Evolutionary conservation across 495 filamentous ascomycete species (phyloP), one percentile per base, ranked within the genome.

Genomic region (Neurospora terricola): DNA sequence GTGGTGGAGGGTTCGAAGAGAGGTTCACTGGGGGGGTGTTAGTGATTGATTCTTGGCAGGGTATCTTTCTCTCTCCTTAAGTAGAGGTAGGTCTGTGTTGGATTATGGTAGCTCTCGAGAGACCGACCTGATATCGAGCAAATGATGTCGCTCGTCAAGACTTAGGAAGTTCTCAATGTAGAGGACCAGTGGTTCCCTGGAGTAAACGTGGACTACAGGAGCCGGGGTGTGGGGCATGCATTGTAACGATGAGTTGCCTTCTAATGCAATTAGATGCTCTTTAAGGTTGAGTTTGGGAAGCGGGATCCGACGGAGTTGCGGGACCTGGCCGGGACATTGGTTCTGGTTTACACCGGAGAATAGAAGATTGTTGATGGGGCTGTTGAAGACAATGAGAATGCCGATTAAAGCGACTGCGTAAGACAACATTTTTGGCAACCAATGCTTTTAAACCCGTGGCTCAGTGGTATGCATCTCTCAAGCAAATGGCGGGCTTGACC

Each of bases 141-240:
- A 72, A 71, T 86, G 83, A 9, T 73, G 69, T 66, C 80, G 77
- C 69, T 86, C 84, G 5, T 76, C 74, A 16, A 38, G 34, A 4
- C 77, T 75, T 42, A 86, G 39, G 43, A 86, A 85, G 69, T 82
- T 79, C 76, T 86, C 84, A 27, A 86, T 77, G 71, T 86, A 86
- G 8, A 86, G 74, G 1, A 85, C 84, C 36, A 85, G 72, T 21
- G 83, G 84, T 39, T 80, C 83, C 70, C 83, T 78, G 11, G 80
- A 83, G 68, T 81, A 81, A 27, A 86, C 75, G 71, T 85, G 82
- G 23, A 84, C 78, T 0, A 76, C 77, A 10, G 75, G 73, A 68
- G 82, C 78, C 2, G 73, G 75, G 8, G 75, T 66, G 14, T 66
- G 54, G 54, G 70, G 39, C 84, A 86, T 16, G 72, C 71, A 5